phyloP scores from a whole-genome alignment of 306 rosid species.

The Vigna trinervia region DNA sequence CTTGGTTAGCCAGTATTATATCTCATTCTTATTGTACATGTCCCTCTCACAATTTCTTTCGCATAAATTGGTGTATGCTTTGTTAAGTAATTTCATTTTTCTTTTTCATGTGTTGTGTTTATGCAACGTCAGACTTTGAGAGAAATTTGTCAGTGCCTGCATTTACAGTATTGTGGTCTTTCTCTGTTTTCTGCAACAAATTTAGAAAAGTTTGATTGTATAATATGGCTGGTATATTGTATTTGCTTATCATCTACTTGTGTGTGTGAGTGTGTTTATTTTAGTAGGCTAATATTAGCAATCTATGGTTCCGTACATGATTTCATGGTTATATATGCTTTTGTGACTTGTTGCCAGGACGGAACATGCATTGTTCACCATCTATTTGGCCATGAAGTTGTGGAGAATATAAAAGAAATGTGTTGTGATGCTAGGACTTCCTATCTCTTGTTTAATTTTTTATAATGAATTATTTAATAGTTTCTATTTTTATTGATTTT shows the following conservation, averaged over 20 bases:
- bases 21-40: conserved; percentile 17
- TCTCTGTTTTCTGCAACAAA: neutral
- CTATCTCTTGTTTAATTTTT: neutral
- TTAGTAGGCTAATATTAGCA: conserved; percentile 13
- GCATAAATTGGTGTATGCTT: conserved; percentile 1
- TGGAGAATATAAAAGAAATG: conserved; percentile 87
- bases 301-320: conserved; percentile 17
- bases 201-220: neutral
- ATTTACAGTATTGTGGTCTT: conserved; percentile 8
- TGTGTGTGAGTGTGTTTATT: conserved; percentile 1
- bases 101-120: neutral
- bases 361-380: conserved; percentile 97
- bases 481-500: neutral
- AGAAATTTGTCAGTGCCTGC: conserved; percentile 9
- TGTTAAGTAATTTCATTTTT: neutral
- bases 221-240: neutral
- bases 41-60: neutral
- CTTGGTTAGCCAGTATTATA: neutral
- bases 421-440: conserved; percentile 72
- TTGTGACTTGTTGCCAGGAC: conserved; percentile 56
- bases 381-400: conserved; percentile 93
- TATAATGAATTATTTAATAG: neutral
- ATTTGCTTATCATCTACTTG: conserved; percentile 1
- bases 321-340: conserved; percentile 46
- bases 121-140: neutral